phyloP scores from a whole-genome alignment of 495 filamentous ascomycete genomes.

The Hypoxylon perforatum region DNA sequence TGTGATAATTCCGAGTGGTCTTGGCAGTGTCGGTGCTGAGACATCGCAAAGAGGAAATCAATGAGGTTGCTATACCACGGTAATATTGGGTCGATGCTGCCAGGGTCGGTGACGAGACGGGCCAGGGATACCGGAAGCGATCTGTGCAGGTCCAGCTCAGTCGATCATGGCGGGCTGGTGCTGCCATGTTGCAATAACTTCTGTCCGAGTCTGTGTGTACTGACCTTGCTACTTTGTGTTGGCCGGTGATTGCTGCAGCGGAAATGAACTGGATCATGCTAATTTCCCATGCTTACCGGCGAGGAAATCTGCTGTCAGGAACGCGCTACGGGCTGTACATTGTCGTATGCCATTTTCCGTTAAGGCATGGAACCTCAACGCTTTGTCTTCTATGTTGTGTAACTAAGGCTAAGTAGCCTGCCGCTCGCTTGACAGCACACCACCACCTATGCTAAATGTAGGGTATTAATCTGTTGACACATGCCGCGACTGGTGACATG shows the following conservation, averaged over 20 bases:
- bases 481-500: slow-evolving; percentile 29
- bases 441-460: slow-evolving; percentile 6
- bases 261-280: slow-evolving; percentile 15
- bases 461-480: slow-evolving; percentile 22
- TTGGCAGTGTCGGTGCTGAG: slow-evolving; percentile 32
- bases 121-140: slow-evolving; percentile 18
- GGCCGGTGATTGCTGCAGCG: slow-evolving; percentile 11
- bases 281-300: slow-evolving; percentile 21
- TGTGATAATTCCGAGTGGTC: slow-evolving; percentile 10
- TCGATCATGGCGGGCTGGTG: slow-evolving; percentile 21
- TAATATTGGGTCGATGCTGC: slow-evolving; percentile 14
- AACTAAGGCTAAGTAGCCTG: slow-evolving; percentile 25
- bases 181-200: slow-evolving; percentile 15
- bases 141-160: slow-evolving; percentile 17
- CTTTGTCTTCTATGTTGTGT: slow-evolving; percentile 26
- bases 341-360: slow-evolving; percentile 25
- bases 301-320: slow-evolving; percentile 27
- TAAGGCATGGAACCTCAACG: slow-evolving; percentile 28
- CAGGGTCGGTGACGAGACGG: slow-evolving; percentile 6
- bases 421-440: slow-evolving; percentile 37
- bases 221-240: slow-evolving; percentile 20
- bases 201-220: neutral
- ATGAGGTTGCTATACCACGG: slow-evolving; percentile 4
- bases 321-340: slow-evolving; percentile 17
- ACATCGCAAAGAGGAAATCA: slow-evolving; percentile 22